Conservation (phyloP, 2,329 filamentous ascomycete genomes). For the Falciphora oryzae region DNA sequence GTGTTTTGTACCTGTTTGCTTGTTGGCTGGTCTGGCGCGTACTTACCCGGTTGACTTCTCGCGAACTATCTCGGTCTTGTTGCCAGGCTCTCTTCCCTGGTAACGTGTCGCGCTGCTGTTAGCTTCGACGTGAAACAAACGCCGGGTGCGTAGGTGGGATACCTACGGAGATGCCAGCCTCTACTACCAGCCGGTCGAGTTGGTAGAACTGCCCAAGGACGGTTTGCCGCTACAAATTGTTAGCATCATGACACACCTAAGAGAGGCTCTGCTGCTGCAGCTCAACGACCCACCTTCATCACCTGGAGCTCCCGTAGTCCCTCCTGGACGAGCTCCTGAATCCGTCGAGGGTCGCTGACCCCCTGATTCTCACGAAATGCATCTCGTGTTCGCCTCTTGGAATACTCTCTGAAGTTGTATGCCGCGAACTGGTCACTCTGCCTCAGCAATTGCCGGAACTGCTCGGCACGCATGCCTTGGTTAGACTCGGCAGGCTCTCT, state of each 20-base stretch:
- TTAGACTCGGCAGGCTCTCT: neutral
- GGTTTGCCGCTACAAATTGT: conserved; percentile 9
- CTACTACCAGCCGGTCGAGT: conserved; percentile 10
- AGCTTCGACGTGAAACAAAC: neutral
- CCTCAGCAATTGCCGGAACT: conserved; percentile 91
- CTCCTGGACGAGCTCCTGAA: conserved; percentile 86
- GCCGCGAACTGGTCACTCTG: conserved; percentile 81
- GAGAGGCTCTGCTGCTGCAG: neutral
- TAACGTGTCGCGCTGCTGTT: neutral
- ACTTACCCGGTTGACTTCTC: conserved; percentile 9
- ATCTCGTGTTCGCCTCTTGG: conserved; percentile 82
- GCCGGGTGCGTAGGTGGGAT: neutral
- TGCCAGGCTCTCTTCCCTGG: conserved; percentile 8
- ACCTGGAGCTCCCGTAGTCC: conserved; percentile 81
- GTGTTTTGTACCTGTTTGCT: too few species aligned
- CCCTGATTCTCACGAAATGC: conserved; percentile 76
- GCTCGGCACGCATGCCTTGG: conserved; percentile 1
- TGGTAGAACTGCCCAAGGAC: conserved; percentile 12
- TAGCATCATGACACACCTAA: neutral
- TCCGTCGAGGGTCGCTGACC: conserved; percentile 65
- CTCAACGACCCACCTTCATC: conserved; percentile 65
- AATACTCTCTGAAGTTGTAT: conserved; percentile 98
- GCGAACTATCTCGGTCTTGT: conserved; percentile 5
- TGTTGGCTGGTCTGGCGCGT: neutral
- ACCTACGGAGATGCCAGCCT: conserved; percentile 9